These are phyloP conservation scores for Rhodamnia rubescens DNA, from an alignment of 345 rosid species.

Conservation along the genomic window DNA sequence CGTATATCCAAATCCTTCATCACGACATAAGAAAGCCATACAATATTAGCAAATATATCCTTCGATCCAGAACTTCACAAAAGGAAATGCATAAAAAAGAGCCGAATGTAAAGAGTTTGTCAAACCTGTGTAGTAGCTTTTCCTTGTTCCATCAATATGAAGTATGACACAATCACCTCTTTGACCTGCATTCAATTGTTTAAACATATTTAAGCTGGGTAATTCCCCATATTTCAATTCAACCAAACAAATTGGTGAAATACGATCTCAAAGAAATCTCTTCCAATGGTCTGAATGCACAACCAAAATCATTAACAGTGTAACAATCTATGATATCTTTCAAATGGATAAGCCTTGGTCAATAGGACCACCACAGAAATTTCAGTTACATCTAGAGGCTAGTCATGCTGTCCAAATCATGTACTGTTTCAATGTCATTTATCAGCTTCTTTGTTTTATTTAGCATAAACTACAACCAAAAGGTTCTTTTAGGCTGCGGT, in stretches of 20 bases:
- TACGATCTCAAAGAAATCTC: background rate
- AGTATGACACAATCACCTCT: constrained; percentile 83
- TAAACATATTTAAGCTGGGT: background rate
- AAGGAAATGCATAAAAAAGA: background rate
- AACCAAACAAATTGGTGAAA: background rate
- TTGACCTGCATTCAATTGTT: constrained; percentile 51
- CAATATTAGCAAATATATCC: background rate
- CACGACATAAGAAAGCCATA: background rate
- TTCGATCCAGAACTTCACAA: background rate
- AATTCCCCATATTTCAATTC: background rate
- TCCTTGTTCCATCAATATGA: constrained; percentile 93
- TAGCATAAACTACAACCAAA: background rate
- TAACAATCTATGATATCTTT: background rate
- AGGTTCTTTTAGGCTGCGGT: too few species aligned
- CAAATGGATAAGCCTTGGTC: background rate
- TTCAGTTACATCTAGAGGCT: background rate
- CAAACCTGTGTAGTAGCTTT: constrained; percentile 78
- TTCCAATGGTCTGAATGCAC: background rate
- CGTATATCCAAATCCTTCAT: constrained; percentile 68
- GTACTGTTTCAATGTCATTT: background rate
- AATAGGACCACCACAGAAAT: background rate
- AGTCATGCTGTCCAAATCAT: background rate
- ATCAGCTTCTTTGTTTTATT: background rate
- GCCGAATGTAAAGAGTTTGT: background rate
- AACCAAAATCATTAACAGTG: background rate